Conservation (phyloP, 2,329 filamentous ascomycete species). For the Knufia fluminis region DNA sequence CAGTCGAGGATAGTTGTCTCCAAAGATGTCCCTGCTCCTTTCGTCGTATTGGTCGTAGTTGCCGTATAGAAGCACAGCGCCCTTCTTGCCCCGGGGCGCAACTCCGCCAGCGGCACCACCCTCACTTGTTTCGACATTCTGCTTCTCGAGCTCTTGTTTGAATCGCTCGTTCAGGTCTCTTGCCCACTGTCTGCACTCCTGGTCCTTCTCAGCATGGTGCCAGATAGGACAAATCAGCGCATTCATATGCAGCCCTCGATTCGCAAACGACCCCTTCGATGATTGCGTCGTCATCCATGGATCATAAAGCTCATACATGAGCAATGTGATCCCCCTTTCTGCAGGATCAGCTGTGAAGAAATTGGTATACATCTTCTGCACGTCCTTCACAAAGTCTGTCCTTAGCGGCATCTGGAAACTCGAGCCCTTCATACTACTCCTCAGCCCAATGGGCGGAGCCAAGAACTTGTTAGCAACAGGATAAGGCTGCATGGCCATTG, state of each 20-base stretch:
- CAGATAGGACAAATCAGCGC: constrained; percentile 35
- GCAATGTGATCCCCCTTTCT: constrained; percentile 26
- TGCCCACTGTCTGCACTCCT: constrained; percentile 32
- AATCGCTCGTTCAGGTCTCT: constrained; percentile 27
- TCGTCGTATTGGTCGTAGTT: constrained; percentile 24
- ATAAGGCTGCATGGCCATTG: constrained; percentile 35
- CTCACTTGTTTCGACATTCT: constrained; percentile 11
- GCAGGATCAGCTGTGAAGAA: constrained; percentile 23
- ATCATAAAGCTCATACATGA: constrained; percentile 38
- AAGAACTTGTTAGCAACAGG: constrained; percentile 31
- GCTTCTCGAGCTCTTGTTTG: constrained; percentile 21
- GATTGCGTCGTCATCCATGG: constrained; percentile 27
- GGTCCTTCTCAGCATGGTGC: constrained; percentile 32
- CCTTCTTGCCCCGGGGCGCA: constrained; percentile 15
- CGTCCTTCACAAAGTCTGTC: constrained; percentile 25
- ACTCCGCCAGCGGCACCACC: constrained; percentile 9
- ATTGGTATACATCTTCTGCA: constrained; percentile 27
- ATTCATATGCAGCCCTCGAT: constrained; percentile 38
- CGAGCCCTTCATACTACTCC: constrained; percentile 36
- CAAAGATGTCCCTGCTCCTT: constrained; percentile 33
- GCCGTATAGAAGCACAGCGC: constrained; percentile 19
- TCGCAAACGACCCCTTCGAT: constrained; percentile 36
- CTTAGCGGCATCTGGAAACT: constrained; percentile 38
- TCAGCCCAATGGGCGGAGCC: constrained; percentile 31
- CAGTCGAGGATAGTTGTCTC: constrained; percentile 34